Evolutionary conservation across 768 basidiomycete genomes (phyloP).

Genomic region (Pisolithus tinctorius): DNA sequence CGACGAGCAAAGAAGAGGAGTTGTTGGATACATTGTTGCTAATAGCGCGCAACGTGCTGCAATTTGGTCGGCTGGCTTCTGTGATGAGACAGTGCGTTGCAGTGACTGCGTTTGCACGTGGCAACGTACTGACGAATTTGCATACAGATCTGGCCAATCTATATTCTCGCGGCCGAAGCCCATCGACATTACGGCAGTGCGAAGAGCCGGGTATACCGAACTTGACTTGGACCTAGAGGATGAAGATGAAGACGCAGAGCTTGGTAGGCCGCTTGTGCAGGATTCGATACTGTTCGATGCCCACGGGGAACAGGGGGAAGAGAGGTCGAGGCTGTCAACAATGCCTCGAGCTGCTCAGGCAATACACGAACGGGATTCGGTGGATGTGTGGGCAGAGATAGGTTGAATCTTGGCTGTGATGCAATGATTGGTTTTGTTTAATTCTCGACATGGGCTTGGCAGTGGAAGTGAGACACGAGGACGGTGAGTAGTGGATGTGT

Average conservation of each 20-base stretch:
- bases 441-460: neutral
- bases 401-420: constrained; percentile 29
- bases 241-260: constrained; percentile 48
- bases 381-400: constrained; percentile 69
- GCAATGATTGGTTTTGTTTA: neutral
- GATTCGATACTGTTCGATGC: constrained; percentile 64
- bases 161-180: constrained; percentile 84
- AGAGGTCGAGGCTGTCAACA: constrained; percentile 31
- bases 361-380: constrained; percentile 48
- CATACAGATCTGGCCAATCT: constrained; percentile 72
- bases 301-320: constrained; percentile 29
- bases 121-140: constrained; percentile 5
- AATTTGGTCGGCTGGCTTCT: constrained; percentile 85
- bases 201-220: constrained; percentile 51
- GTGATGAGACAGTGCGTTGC: constrained; percentile 84
- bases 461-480: neutral
- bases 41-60: constrained; percentile 86
- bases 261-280: constrained; percentile 51
- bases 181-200: constrained; percentile 71
- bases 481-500: neutral
- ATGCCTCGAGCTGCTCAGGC: constrained; percentile 59
- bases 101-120: constrained; percentile 1
- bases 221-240: constrained; percentile 72
- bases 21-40: constrained; percentile 88
- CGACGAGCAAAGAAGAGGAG: constrained; percentile 87